Conservation (phyloP, 2,329 filamentous ascomycete genomes). For the Aspergillus aculeatinus region DNA sequence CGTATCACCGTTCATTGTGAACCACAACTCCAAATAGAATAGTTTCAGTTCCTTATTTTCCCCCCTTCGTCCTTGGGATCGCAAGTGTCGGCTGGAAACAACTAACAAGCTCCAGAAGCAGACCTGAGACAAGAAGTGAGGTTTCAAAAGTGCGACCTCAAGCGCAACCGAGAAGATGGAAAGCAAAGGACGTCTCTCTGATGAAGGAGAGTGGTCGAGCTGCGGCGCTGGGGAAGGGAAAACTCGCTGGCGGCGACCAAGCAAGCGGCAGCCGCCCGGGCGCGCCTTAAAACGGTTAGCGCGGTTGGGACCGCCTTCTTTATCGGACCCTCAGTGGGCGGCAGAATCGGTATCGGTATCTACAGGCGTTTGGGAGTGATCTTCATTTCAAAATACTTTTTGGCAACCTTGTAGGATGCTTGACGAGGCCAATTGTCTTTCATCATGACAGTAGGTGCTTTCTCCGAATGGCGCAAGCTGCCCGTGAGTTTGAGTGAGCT, state of each 20-base stretch:
- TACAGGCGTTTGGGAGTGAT: too few species aligned
- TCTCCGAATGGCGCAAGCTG: slow-evolving; percentile 83
- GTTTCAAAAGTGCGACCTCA: slow-evolving; percentile 1
- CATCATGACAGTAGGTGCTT: slow-evolving; percentile 45
- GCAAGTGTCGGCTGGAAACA: neutral
- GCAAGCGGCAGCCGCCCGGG: slow-evolving; percentile 10
- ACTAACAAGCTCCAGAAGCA: neutral
- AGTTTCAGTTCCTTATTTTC: slow-evolving; percentile 10
- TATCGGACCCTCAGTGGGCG: slow-evolving; percentile 3
- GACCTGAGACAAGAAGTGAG: neutral
- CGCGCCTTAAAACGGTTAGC: slow-evolving; percentile 22
- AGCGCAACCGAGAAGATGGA: slow-evolving; percentile 8
- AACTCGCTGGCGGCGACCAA: slow-evolving; percentile 33
- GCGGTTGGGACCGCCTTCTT: slow-evolving; percentile 28
- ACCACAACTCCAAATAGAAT: slow-evolving; percentile 20
- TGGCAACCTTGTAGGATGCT: neutral
- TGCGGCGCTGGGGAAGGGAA: slow-evolving; percentile 28
- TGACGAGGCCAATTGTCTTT: neutral
- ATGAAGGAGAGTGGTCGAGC: slow-evolving; percentile 9
- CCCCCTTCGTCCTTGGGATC: neutral
- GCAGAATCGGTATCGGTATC: slow-evolving; percentile 23
- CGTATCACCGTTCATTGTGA: slow-evolving; percentile 78
- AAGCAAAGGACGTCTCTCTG: slow-evolving; percentile 3
- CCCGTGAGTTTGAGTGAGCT: slow-evolving; percentile 80
- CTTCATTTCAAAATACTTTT: too few species aligned